phyloP scores from a whole-genome alignment of 139 green algal species.

The Closterium sp. region DNA sequence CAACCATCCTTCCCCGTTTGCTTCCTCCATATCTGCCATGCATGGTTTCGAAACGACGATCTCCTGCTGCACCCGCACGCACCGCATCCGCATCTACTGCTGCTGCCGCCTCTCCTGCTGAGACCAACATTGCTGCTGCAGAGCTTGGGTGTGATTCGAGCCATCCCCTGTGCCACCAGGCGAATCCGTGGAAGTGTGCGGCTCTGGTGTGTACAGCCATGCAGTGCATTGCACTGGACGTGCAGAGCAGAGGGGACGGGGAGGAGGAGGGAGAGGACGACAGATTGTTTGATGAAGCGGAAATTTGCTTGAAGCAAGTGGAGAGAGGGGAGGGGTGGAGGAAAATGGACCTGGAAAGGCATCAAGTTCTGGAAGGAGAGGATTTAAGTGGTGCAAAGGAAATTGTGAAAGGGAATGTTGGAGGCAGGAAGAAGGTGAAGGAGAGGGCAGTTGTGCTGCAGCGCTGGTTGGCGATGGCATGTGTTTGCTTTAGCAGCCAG shows the following conservation, averaged over 20 bases:
- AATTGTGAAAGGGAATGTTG: no score
- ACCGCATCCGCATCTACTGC: not conserved
- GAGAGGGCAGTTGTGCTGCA: not conserved
- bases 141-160: not conserved
- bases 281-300: not conserved
- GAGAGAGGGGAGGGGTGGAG: not conserved
- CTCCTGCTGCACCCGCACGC: not conserved
- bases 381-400: no score
- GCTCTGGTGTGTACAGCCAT: not conserved
- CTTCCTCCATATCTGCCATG: not conserved
- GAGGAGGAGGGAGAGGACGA: not conserved
- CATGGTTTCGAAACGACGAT: not conserved
- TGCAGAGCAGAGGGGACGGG: not conserved
- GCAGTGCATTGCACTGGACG: not conserved
- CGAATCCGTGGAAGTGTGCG: not conserved
- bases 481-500: not conserved
- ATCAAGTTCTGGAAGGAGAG: not conserved
- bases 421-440: not conserved
- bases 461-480: not conserved
- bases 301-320: not conserved
- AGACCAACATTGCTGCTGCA: not conserved
- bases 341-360: not conserved
- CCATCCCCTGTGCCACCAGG: not conserved
- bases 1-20: not conserved
- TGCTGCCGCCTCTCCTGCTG: not conserved